Evolutionary conservation across 208 protist genomes (phyloP), one percentile per base, ranked within the genome.

Genomic region (Crithidia mellificae): DNA sequence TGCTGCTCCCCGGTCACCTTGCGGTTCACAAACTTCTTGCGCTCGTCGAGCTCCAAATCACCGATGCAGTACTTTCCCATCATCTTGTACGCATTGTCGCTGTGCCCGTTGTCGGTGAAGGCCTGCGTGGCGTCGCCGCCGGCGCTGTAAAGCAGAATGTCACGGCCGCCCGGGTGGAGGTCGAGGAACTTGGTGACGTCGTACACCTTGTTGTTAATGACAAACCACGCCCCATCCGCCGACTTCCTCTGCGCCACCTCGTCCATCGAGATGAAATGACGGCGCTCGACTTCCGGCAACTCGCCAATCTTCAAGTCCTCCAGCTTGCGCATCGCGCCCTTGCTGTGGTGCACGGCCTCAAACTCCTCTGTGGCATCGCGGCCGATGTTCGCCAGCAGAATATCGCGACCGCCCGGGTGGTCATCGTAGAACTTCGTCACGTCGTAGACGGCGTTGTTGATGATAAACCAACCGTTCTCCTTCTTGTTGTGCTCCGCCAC

Each of bases 131-230:
- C 87, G 59, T 96, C 91, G 7, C 52, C 73, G 29, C 91, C 91
- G 22, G 78, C 81, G 46, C 83, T 74, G 62, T 85, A 80, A 0
- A 92, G 68, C 7, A 96, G 72, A 34, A 96, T 77, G 34, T 89
- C 87, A 19, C 79, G 78, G 39, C 91, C 89, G 36, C 91, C 91
- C 43, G 91, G 91, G 63, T 96, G 91, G 30, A 81, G 50, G 36
- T 91, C 78, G 34, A 87, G 62, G 73, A 94, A 96, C 30, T 55
- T 34, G 20, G 83, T 93, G 4, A 95, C 65, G 56, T 94, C 81
- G 69, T 93, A 93, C 46, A 95, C 89, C 38, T 92, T 95, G 74
- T 91, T 92, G 67, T 92, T 73, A 63, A 96, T 88, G 36, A 85
- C 69, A n/a, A 93, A 70, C 85, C 85, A 95, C 24, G 75, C 79